Base-by-base conservation (phyloP, 108 stramenopile genomes). In the Skeletonema costatum region DNA sequence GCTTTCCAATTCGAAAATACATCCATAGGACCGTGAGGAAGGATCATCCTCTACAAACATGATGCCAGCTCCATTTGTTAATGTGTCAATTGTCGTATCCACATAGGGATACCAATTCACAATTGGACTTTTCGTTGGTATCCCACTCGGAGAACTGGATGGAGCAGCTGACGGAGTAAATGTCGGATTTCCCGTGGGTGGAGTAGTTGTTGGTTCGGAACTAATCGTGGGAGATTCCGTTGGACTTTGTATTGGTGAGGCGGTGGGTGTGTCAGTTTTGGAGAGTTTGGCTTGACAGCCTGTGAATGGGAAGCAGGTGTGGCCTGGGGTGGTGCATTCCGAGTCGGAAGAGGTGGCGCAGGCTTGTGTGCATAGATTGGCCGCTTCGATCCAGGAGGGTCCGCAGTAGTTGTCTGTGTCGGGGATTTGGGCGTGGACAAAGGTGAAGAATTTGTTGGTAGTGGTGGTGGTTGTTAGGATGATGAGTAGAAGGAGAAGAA, bases 1-100 rank as follows among this genome's bases (percentile, higher is more conserved):
- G 35, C 63, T 74, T 1, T 21, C 64, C 11, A 74, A 29, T 41
- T 65, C 73, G 58, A 74, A 64, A 0, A 74, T 56, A 19, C 48
- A 33, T 1, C 73, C 73, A 48, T 74, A 62, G 8, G 51, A 56
- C 14, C 71, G 61, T 46, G 32, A 21, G 0, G 53, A 56, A 1
- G 53, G 53, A 56, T 56, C 53, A 56, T 56, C 53, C 1, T 56
- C 21, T 0, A 56, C 53, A 25, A 10, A n/a, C 53, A 72, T 60
- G 2, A 33, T 3, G 13, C 71, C 71, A 13, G 42, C 39, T 2
- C 41, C 56, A 56, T 25, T 56, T 1, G n/a, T 10, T 29, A 25
- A 41, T 1, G 39, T 41, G 11, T 41, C 39, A 9, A 41, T 56
- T 21, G 53, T 56, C 19, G 53, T 56, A n/a, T 56, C 53, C 0